These are phyloP conservation scores for Pulveroboletus sp. DNA, from an alignment of 768 basidiomycete genomes.

Conservation along the genomic window DNA sequence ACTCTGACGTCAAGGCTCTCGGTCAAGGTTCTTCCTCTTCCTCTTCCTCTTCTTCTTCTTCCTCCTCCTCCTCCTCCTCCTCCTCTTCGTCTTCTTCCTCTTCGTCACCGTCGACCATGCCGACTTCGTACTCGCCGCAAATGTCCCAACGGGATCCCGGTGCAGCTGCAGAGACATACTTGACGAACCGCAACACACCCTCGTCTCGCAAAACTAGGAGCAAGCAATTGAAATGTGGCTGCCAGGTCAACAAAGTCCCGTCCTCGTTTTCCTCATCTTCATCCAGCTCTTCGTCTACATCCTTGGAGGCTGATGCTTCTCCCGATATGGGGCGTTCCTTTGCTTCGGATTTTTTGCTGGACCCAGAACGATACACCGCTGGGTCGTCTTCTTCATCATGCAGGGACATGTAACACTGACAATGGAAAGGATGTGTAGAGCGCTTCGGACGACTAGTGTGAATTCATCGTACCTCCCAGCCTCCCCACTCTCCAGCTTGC, in stretches of 20 bases:
- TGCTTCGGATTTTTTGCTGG: conserved; percentile 36
- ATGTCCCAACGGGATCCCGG: conserved; percentile 92
- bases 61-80: too few species aligned
- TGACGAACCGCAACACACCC: conserved; percentile 91
- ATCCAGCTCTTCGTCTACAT: conserved; percentile 5
- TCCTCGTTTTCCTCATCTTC: conserved; percentile 52
- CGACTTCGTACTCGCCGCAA: conserved; percentile 88
- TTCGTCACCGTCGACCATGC: conserved; percentile 62
- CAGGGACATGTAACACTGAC: conserved; percentile 89
- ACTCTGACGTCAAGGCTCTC: too few species aligned
- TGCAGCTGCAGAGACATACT: conserved; percentile 88
- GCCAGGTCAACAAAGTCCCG: conserved; percentile 78
- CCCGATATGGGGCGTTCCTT: conserved; percentile 15
- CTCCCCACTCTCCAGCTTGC: conserved; percentile 79
- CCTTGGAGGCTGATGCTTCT: conserved; percentile 13
- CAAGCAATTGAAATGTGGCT: conserved; percentile 86
- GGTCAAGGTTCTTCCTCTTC: conserved; percentile 19
- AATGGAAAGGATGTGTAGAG: not conserved
- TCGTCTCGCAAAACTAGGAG: conserved; percentile 89
- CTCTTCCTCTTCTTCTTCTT: conserved; percentile 35
- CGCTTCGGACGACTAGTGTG: not conserved
- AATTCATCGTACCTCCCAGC: conserved; percentile 73
- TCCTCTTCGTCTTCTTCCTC: conserved; percentile 27
- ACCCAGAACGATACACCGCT: conserved; percentile 77
- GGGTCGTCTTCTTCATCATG: conserved; percentile 95